phyloP scores from a whole-genome alignment of 371 early-diverging fungal species.

The Rhizopus arrhizus region DNA sequence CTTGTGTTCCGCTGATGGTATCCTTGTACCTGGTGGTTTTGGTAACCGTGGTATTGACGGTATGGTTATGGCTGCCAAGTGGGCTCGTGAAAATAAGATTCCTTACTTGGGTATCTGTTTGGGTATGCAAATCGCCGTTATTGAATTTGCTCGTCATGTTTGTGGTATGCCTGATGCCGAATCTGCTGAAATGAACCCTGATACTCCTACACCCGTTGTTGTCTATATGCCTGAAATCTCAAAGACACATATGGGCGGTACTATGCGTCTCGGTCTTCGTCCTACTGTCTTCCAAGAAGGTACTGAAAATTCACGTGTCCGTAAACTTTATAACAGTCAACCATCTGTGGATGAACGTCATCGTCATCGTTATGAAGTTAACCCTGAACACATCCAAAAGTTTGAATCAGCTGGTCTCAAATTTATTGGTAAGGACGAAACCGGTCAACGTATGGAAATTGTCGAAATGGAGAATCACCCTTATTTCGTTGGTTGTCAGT shows the following conservation, averaged over 20 bases:
- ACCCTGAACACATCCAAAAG: conserved; percentile 75
- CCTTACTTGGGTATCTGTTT: conserved; percentile 99
- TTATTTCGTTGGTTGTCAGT: conserved; percentile 97
- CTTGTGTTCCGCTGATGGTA: conserved; percentile 88
- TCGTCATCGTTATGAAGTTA: conserved; percentile 99
- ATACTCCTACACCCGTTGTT: conserved; percentile 76
- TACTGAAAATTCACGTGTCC: conserved; percentile 57
- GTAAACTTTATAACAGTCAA: conserved; percentile 73
- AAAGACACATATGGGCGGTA: conserved; percentile 94
- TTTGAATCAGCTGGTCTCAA: conserved; percentile 86
- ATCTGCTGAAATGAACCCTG: conserved; percentile 85
- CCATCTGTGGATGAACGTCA: conserved; percentile 89
- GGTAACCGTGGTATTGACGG: conserved; percentile 98
- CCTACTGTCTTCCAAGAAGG: conserved; percentile 81
- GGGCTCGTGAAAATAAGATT: conserved; percentile 97
- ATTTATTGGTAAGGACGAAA: conserved; percentile 94
- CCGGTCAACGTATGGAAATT: conserved; percentile 96
- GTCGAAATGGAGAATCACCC: conserved; percentile 93
- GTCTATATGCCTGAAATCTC: conserved; percentile 97
- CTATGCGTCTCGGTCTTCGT: conserved; percentile 94
- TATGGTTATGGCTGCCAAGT: conserved; percentile 95
- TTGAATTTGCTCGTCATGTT: conserved; percentile 98
- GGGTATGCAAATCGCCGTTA: conserved; percentile 97
- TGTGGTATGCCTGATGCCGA: conserved; percentile 83
- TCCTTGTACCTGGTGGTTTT: conserved; percentile 99